Evolutionary conservation across 768 basidiomycete genomes (phyloP).

Genomic region (Dacryopinax primogenitus): DNA sequence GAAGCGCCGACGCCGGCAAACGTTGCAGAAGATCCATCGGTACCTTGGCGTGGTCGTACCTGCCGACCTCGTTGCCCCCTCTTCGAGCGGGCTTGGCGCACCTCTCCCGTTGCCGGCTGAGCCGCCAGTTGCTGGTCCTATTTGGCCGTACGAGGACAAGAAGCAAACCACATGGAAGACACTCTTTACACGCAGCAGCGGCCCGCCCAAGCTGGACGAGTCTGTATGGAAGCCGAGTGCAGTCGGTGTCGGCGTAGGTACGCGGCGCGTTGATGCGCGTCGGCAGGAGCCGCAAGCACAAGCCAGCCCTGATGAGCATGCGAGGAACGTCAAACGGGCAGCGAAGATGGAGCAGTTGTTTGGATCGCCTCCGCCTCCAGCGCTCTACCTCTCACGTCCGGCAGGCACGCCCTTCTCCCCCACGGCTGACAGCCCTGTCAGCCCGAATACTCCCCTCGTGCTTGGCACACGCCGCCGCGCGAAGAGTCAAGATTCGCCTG

Average conservation of each 20-base stretch:
- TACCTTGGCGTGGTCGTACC: neutral
- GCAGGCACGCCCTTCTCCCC: neutral
- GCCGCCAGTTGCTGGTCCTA: neutral
- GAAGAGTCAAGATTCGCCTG: constrained; percentile 1
- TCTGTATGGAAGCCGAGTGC: constrained; percentile 1
- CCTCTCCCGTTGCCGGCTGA: neutral
- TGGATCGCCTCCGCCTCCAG: neutral
- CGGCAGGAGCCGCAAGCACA: neutral
- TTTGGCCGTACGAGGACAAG: neutral
- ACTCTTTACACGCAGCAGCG: neutral
- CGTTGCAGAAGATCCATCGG: constrained; percentile 5
- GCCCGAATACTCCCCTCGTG: neutral
- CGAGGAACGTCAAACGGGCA: neutral
- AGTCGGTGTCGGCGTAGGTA: neutral
- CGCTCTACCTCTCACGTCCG: neutral
- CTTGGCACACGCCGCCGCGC: neutral
- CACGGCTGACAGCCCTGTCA: neutral
- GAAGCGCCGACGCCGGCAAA: neutral
- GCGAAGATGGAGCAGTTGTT: constrained; percentile 8
- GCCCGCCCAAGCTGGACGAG: neutral
- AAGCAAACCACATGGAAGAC: neutral
- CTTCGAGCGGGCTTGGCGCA: neutral
- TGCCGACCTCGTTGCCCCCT: neutral
- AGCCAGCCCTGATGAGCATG: neutral
- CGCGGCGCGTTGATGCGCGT: neutral